Evolutionary conservation across 768 basidiomycete genomes (phyloP), one percentile per base, ranked within the genome.

Genomic region (Tylopilus felleus): DNA sequence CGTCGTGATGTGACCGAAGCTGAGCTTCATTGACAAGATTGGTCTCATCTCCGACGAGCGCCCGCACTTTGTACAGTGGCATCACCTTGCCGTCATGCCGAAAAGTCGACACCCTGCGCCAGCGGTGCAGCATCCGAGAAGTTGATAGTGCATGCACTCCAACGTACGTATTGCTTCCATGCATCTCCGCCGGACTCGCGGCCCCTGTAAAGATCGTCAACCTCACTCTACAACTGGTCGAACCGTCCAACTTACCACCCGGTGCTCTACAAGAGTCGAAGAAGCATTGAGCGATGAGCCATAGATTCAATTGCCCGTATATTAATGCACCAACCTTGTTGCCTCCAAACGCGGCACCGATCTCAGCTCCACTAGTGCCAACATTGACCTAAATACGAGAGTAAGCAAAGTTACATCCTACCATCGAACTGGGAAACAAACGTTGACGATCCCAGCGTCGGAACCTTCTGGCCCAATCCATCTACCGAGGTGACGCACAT

Each of bases 131-230:
- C 82, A 68, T 93, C 83, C 38, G 90, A 91, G 73, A 89, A 98
- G 73, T 98, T 98, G 69, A 98, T 79, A 12, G 95, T 97, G 69
- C 91, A 94, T 43, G 88, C 83, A 71, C 87, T 86, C 90, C 90
- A 95, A 48, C 92, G 83, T 38, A 94, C 89, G 62, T 94, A 94
- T 71, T 96, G 91, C 70, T 95, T 94, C 96, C 96, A 98, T n/a
- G 95, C 89, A 71, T 98, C 96, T 49, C 95, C 95, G 36, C 96
- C 96, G 8, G 91, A 93, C 75, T 98, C 96, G 46, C 96, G 84
- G 19, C 96, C 96, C 93, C 88, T 88, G 60, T 27, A 56, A 62
- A 31, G 39, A 50, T 40, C 35, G 33, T 69, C 36, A 65, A 63
- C 47, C 29, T 52, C 60, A 60, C 59, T 64, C 53, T 55, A 62